Conservation (phyloP, 2,329 filamentous ascomycete genomes). For the Ilyonectria destructans region DNA sequence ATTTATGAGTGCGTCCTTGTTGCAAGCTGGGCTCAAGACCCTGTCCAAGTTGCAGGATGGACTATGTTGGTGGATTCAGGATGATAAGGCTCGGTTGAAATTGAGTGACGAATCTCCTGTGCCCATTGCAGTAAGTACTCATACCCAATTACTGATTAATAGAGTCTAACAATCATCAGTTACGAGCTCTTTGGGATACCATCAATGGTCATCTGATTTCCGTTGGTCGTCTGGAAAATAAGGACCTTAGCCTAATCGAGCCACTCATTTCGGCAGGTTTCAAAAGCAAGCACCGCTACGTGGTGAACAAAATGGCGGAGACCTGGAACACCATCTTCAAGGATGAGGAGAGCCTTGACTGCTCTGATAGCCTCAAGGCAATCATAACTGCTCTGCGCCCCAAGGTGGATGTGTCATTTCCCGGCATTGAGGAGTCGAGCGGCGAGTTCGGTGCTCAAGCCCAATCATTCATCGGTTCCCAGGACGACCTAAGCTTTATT, state of each 20-base stretch:
- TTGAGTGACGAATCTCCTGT: slow-evolving; percentile 59
- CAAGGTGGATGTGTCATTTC: slow-evolving; percentile 64
- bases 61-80: slow-evolving; percentile 76
- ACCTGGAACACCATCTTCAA: slow-evolving; percentile 83
- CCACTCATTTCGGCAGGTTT: slow-evolving; percentile 70
- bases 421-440: slow-evolving; percentile 59
- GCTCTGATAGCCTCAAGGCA: slow-evolving; percentile 75
- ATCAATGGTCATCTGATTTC: slow-evolving; percentile 60
- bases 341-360: slow-evolving; percentile 71
- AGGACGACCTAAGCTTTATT: slow-evolving; percentile 62
- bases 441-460: slow-evolving; percentile 59
- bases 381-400: slow-evolving; percentile 75
- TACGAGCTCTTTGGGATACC: slow-evolving; percentile 66
- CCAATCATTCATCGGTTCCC: slow-evolving; percentile 64
- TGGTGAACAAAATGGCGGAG: slow-evolving; percentile 66
- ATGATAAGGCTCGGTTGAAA: slow-evolving; percentile 63
- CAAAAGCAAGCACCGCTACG: slow-evolving; percentile 70
- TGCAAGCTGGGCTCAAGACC: slow-evolving; percentile 68
- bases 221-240: slow-evolving; percentile 55
- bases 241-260: slow-evolving; percentile 70
- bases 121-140: slow-evolving; percentile 62
- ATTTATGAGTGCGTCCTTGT: slow-evolving; percentile 68
- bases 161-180: slow-evolving; percentile 57
- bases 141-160: neutral
- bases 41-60: slow-evolving; percentile 75